Percentiles rank a stretch among this genome's conserved stretches.
Conservation (phyloP, 352 stramenopile genomes). For the Phytophthora citrophthora region DNA sequence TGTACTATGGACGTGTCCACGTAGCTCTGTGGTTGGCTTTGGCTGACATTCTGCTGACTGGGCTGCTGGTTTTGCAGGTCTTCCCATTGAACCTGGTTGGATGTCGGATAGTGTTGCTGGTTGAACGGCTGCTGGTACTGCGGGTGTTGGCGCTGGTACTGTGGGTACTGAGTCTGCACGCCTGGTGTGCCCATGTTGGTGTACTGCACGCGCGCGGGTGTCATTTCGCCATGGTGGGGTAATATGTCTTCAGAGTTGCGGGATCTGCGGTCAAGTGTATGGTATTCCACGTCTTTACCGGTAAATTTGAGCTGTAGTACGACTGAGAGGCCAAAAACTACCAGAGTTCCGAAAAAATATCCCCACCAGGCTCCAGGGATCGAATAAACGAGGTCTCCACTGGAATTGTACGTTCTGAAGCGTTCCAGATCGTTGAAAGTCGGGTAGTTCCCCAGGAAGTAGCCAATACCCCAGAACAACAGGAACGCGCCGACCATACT, state of each 20-base stretch:
- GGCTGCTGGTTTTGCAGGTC: slow-evolving; percentile 23
- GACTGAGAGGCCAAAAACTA: slow-evolving; percentile 54
- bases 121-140: slow-evolving; percentile 18
- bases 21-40: slow-evolving; percentile 17
- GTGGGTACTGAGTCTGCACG: slow-evolving; percentile 20
- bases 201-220: slow-evolving; percentile 29
- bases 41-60: not conserved
- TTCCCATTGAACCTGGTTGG: slow-evolving; percentile 37
- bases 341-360: slow-evolving; percentile 61
- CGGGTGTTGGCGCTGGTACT: slow-evolving; percentile 7
- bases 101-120: slow-evolving; percentile 31
- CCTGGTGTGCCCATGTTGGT: slow-evolving; percentile 24
- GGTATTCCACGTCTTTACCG: slow-evolving; percentile 44
- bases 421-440: slow-evolving; percentile 53
- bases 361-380: slow-evolving; percentile 67
- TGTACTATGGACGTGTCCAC: slow-evolving; percentile 28
- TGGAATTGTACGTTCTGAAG: slow-evolving; percentile 39
- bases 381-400: slow-evolving; percentile 39
- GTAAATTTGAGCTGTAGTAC: slow-evolving; percentile 59
- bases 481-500: slow-evolving; percentile 54
- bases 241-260: slow-evolving; percentile 18
- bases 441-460: slow-evolving; percentile 68
- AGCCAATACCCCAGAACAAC: slow-evolving; percentile 63
- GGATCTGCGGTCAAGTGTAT: slow-evolving; percentile 27
- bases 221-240: slow-evolving; percentile 20